Evolutionary conservation across 73 alveolate genomes (phyloP).

Genomic region (Paramecium primaurelia): DNA sequence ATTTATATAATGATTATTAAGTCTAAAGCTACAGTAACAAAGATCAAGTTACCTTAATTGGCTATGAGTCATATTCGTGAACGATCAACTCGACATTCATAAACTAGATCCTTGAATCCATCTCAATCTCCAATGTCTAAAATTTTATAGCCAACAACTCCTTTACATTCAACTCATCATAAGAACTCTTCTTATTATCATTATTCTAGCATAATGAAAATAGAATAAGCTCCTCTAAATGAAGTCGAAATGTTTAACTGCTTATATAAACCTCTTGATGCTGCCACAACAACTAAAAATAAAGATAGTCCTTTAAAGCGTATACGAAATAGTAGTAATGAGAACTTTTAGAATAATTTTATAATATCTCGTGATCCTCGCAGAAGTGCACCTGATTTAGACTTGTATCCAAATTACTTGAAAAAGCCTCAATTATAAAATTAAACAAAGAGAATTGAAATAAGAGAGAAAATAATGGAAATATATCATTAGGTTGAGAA

Average conservation of each 20-base stretch:
- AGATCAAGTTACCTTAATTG: not conserved
- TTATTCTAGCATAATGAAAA: not conserved
- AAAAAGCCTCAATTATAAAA: not conserved
- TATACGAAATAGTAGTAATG: not conserved
- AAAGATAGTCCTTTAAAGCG: not conserved
- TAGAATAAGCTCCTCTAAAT: not conserved
- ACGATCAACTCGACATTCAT: not conserved
- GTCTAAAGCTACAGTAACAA: slow-evolving; percentile 3
- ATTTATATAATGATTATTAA: not conserved
- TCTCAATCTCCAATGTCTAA: slow-evolving; percentile 8
- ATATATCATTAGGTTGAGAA: not conserved
- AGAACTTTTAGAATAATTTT: not conserved
- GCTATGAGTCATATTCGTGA: not conserved
- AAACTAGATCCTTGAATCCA: not conserved
- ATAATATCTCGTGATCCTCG: slow-evolving; percentile 9
- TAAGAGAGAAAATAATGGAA: not conserved
- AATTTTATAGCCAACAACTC: slow-evolving; percentile 6
- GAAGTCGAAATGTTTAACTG: not conserved
- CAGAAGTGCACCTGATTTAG: not conserved
- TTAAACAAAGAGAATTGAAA: not conserved
- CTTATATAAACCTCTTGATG: not conserved
- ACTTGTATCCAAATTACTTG: not conserved
- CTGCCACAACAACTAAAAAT: not conserved
- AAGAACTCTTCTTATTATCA: not conserved
- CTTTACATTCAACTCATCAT: not conserved